Conservation (phyloP, 805 yeast genomes). For the Metschnikowia baotianmanensis region DNA sequence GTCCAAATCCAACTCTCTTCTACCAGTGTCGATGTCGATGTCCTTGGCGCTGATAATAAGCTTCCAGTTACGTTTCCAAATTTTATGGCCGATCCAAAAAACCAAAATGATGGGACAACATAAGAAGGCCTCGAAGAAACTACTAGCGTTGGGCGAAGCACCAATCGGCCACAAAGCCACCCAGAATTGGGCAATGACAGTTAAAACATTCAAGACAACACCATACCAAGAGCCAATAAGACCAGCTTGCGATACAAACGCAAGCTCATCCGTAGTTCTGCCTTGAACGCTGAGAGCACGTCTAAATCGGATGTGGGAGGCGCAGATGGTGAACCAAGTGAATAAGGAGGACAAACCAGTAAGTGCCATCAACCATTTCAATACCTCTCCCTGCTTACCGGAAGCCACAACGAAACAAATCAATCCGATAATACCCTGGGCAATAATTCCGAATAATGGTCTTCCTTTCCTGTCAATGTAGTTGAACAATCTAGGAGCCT, state of each 20-base stretch:
- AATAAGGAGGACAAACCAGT: conserved; percentile 27
- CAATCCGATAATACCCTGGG: conserved; percentile 48
- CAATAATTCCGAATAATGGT: conserved; percentile 38
- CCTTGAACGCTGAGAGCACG: conserved; percentile 23
- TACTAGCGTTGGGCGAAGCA: conserved; percentile 15
- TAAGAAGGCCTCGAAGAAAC: conserved; percentile 66
- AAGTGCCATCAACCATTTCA: conserved; percentile 28
- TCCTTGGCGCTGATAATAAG: too few relatives aligned
- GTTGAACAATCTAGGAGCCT: conserved; percentile 53
- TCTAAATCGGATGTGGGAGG: conserved; percentile 28
- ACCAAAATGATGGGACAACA: too few relatives aligned
- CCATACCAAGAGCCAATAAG: conserved; percentile 54
- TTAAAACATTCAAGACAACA: conserved; percentile 45
- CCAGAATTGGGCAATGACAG: conserved; percentile 63
- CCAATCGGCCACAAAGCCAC: conserved; percentile 62
- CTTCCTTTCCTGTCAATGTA: conserved; percentile 43
- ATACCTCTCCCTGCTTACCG: conserved; percentile 22
- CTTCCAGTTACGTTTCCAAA: too few relatives aligned
- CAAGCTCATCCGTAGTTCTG: conserved; percentile 42
- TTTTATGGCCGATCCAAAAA: too few relatives aligned
- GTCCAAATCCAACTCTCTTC: too few relatives aligned
- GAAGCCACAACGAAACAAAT: conserved; percentile 58
- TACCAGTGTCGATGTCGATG: too few relatives aligned
- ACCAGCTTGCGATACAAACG: conserved; percentile 52
- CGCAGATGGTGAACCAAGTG: conserved; percentile 29